Conservation (phyloP, 768 basidiomycete genomes). For the Pleurotus eryngii region DNA sequence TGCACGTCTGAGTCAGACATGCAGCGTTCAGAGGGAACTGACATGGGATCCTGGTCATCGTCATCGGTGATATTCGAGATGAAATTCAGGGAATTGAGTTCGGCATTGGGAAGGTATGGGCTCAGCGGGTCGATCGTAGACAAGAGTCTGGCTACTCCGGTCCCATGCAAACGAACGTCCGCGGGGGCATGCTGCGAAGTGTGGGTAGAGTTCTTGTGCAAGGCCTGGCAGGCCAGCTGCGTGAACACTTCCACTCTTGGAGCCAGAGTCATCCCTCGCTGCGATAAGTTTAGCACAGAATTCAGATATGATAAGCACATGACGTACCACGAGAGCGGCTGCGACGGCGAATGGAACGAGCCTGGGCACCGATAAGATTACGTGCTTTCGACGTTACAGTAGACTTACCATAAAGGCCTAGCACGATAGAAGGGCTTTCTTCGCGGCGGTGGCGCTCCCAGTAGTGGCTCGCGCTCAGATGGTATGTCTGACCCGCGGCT, state of each 20-base stretch:
- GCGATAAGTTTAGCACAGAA: slow-evolving; percentile 3
- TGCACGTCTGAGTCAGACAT: slow-evolving; percentile 56
- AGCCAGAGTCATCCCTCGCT: slow-evolving; percentile 85
- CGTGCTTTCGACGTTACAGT: neutral
- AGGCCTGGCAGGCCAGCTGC: slow-evolving; percentile 65
- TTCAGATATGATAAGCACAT: neutral
- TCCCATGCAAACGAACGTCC: slow-evolving; percentile 15
- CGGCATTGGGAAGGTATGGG: slow-evolving; percentile 9
- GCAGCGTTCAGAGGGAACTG: slow-evolving; percentile 36
- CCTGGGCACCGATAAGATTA: slow-evolving; percentile 37
- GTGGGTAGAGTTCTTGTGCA: slow-evolving; percentile 46
- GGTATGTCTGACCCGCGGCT: neutral
- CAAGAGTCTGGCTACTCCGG: slow-evolving; percentile 24
- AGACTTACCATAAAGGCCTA: slow-evolving; percentile 45
- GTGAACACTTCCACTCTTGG: slow-evolving; percentile 80
- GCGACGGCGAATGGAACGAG: slow-evolving; percentile 73
- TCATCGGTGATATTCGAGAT: slow-evolving; percentile 16
- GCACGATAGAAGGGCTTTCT: slow-evolving; percentile 53
- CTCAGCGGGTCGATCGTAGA: slow-evolving; percentile 12
- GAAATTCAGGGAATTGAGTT: slow-evolving; percentile 7
- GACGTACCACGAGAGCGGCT: slow-evolving; percentile 61
- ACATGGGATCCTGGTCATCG: slow-evolving; percentile 31
- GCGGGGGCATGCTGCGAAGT: slow-evolving; percentile 16
- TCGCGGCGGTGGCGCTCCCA: slow-evolving; percentile 14
- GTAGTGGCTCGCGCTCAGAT: slow-evolving; percentile 12